Percentiles rank a stretch among this genome's conserved stretches.
These are phyloP conservation scores for Prunus campanulata DNA, from an alignment of 306 rosid genomes.

Conservation along the genomic window DNA sequence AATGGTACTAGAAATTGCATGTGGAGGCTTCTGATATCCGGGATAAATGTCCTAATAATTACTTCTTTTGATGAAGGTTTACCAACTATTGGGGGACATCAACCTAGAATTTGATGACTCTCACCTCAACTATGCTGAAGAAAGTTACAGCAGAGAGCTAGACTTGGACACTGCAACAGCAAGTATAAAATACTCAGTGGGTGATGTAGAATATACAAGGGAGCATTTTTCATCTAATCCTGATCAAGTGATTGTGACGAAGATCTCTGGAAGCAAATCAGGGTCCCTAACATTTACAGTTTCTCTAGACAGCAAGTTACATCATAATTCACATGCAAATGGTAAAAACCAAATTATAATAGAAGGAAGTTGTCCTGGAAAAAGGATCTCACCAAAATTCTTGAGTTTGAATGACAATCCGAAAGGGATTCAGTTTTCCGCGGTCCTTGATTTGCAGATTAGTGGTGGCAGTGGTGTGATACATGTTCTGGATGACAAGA, in stretches of 20 bases:
- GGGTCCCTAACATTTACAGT: slow-evolving; percentile 67
- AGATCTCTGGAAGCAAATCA: slow-evolving; percentile 65
- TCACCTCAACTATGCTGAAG: slow-evolving; percentile 56
- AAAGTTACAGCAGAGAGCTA: slow-evolving; percentile 66
- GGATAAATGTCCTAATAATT: background rate
- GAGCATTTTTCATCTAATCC: slow-evolving; percentile 81
- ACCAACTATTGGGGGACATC: slow-evolving; percentile 83
- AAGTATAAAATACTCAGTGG: slow-evolving; percentile 63
- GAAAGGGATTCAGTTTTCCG: slow-evolving; percentile 74
- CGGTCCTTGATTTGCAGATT: slow-evolving; percentile 76
- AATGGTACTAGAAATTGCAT: slow-evolving; percentile 1
- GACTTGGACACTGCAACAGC: slow-evolving; percentile 81
- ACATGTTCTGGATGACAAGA: slow-evolving; percentile 61
- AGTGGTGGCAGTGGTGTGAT: slow-evolving; percentile 56
- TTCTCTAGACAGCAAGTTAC: slow-evolving; percentile 71
- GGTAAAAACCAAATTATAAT: slow-evolving; percentile 62
- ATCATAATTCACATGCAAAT: slow-evolving; percentile 39
- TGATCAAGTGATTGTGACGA: slow-evolving; percentile 74
- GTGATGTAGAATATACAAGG: slow-evolving; percentile 69
- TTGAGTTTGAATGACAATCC: slow-evolving; percentile 39
- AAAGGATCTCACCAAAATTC: slow-evolving; percentile 43
- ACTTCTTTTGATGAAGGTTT: slow-evolving; percentile 17
- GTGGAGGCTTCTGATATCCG: background rate
- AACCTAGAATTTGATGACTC: slow-evolving; percentile 73
- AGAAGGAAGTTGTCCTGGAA: slow-evolving; percentile 75